These are phyloP conservation scores for Erodium maritimum DNA, from an alignment of 345 rosid genomes.

Conservation along the genomic window DNA sequence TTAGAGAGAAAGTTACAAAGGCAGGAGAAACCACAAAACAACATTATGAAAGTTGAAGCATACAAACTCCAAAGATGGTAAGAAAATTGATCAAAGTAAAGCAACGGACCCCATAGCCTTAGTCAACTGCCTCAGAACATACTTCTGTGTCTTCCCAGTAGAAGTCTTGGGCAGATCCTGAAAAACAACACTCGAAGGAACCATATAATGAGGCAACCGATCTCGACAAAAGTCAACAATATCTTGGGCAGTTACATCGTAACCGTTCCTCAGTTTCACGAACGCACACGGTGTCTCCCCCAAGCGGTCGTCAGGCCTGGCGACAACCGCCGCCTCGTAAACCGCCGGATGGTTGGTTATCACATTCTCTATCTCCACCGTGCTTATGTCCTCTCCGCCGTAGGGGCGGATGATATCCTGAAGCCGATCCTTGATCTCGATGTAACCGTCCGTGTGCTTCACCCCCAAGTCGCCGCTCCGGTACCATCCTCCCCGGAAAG, in stretches of 20 bases:
- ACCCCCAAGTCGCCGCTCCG: conserved; percentile 69
- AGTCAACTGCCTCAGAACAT: conserved; percentile 47
- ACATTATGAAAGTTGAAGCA: no score
- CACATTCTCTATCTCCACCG: conserved; percentile 51
- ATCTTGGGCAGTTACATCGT: conserved; percentile 23
- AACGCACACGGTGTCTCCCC: conserved; percentile 88
- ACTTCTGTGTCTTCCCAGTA: conserved; percentile 69
- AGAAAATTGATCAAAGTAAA: no score
- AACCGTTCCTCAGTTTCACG: conserved; percentile 54
- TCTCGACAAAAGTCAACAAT: conserved; percentile 46
- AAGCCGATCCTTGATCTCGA: conserved; percentile 60
- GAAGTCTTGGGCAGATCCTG: conserved; percentile 64
- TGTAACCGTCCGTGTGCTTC: conserved; percentile 54
- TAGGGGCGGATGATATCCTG: conserved; percentile 58
- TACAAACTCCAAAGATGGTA: no score
- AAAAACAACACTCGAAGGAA: conserved; percentile 55
- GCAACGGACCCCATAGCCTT: conserved; percentile 25
- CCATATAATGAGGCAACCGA: conserved; percentile 64
- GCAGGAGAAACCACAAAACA: no score
- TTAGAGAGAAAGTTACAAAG: no score
- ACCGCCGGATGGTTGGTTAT: conserved; percentile 51
- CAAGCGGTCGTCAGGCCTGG: conserved; percentile 62
- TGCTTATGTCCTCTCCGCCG: conserved; percentile 76
- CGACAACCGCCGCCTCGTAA: conserved; percentile 72
- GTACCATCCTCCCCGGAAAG: conserved; percentile 68